phyloP scores from a whole-genome alignment of 2,329 filamentous ascomycete species.

The Achaetomium macrosporum region DNA sequence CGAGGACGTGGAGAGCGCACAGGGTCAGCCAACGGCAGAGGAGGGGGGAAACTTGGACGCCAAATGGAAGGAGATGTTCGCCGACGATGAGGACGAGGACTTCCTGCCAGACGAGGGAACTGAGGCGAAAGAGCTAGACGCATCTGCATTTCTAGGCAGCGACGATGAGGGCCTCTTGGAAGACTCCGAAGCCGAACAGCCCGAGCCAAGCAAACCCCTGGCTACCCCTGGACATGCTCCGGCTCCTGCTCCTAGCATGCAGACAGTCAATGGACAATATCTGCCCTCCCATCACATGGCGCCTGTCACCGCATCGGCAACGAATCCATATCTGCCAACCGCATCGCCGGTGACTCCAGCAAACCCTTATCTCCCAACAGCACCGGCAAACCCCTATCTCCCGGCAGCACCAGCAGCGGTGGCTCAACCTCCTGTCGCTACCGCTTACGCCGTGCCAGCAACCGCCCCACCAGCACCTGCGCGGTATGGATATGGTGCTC shows the following conservation, averaged over 20 bases:
- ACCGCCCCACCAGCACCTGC: slow-evolving; percentile 22
- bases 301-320: slow-evolving; percentile 21
- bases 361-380: slow-evolving; percentile 21
- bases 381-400: neutral
- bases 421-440: slow-evolving; percentile 17
- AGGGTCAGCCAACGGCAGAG: slow-evolving; percentile 24
- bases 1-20: slow-evolving; percentile 6
- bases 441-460: slow-evolving; percentile 23
- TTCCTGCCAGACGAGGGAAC: slow-evolving; percentile 54
- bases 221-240: slow-evolving; percentile 19
- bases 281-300: slow-evolving; percentile 27
- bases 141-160: slow-evolving; percentile 65
- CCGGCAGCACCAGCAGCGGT: slow-evolving; percentile 10
- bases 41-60: slow-evolving; percentile 63
- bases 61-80: slow-evolving; percentile 79
- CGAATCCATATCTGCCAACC: slow-evolving; percentile 25
- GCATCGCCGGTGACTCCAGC: slow-evolving; percentile 8
- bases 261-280: slow-evolving; percentile 32
- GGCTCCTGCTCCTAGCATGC: slow-evolving; percentile 8
- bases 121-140: slow-evolving; percentile 49
- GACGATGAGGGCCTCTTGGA: slow-evolving; percentile 84
- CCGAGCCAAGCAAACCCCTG: slow-evolving; percentile 25
- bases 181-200: slow-evolving; percentile 48
- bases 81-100: slow-evolving; percentile 62
- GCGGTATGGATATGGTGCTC: slow-evolving; percentile 34